phyloP scores from a whole-genome alignment of 805 yeast species.

The Candida berthetii region DNA sequence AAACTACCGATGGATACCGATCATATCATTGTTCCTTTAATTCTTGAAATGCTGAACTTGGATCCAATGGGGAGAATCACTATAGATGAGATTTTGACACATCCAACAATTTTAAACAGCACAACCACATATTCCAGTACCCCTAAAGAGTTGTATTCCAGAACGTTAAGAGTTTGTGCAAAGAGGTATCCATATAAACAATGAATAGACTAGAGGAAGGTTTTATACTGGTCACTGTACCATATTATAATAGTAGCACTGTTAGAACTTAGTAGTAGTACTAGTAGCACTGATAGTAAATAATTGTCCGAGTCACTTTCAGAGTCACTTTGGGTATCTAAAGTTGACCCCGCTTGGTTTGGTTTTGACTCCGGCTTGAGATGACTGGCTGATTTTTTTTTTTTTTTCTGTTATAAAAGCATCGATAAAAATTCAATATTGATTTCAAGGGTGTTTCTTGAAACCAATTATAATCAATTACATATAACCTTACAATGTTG shows the following conservation, averaged over 20 bases:
- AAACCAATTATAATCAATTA: too few relatives aligned
- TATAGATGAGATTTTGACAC: constrained; percentile 5
- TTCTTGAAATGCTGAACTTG: constrained; percentile 1
- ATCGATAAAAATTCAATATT: too few relatives aligned
- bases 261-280: too few relatives aligned
- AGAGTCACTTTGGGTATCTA: not conserved
- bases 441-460: too few relatives aligned
- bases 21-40: not conserved
- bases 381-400: not conserved
- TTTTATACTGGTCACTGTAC: not conserved
- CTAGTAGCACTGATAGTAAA: too few relatives aligned
- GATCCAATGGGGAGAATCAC: constrained; percentile 6
- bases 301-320: too few relatives aligned
- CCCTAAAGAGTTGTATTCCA: constrained; percentile 2
- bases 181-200: constrained; percentile 1
- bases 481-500: not conserved
- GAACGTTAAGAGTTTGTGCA: constrained; percentile 6
- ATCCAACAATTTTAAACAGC: not conserved
- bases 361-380: not conserved
- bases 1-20: too few relatives aligned
- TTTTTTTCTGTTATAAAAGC: too few relatives aligned
- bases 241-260: too few relatives aligned
- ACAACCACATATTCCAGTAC: constrained; percentile 1
- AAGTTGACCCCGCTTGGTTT: not conserved
- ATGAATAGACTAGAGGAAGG: too few relatives aligned